Conservation (phyloP, 768 basidiomycete genomes). For the Lactarius hatsudake region DNA sequence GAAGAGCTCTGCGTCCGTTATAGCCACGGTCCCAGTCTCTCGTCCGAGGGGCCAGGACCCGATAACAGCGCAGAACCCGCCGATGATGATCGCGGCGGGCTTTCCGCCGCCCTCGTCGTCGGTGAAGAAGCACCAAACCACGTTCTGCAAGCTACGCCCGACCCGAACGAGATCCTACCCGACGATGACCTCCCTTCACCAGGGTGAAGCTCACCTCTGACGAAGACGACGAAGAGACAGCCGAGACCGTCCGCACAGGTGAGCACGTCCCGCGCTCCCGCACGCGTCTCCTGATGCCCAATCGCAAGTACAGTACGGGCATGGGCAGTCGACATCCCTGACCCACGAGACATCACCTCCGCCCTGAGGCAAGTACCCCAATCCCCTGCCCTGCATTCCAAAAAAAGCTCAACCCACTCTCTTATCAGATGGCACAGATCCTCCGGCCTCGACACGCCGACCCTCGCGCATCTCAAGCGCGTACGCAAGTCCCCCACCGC, state of each 20-base stretch:
- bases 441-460: conserved; percentile 54
- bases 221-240: conserved; percentile 58
- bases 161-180: conserved; percentile 47
- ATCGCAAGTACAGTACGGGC: conserved; percentile 49
- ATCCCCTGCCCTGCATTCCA: neutral
- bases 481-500: conserved; percentile 51
- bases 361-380: conserved; percentile 55
- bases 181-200: conserved; percentile 62
- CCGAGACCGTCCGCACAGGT: conserved; percentile 57
- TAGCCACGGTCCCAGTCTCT: conserved; percentile 59
- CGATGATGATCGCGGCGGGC: conserved; percentile 41
- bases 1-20: conserved; percentile 77
- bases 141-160: conserved; percentile 32
- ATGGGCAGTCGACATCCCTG: conserved; percentile 75
- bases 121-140: conserved; percentile 27
- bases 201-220: conserved; percentile 57
- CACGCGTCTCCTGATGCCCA: conserved; percentile 12
- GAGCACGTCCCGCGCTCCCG: conserved; percentile 26
- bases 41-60: conserved; percentile 42
- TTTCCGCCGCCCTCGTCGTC: conserved; percentile 27
- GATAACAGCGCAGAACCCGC: conserved; percentile 6
- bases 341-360: conserved; percentile 53
- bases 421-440: conserved; percentile 66
- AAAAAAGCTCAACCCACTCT: neutral
- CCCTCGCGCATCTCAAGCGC: conserved; percentile 74